Base-by-base conservation (phyloP, 2,329 filamentous ascomycete genomes). In the Pestalotiopsis sp. region DNA sequence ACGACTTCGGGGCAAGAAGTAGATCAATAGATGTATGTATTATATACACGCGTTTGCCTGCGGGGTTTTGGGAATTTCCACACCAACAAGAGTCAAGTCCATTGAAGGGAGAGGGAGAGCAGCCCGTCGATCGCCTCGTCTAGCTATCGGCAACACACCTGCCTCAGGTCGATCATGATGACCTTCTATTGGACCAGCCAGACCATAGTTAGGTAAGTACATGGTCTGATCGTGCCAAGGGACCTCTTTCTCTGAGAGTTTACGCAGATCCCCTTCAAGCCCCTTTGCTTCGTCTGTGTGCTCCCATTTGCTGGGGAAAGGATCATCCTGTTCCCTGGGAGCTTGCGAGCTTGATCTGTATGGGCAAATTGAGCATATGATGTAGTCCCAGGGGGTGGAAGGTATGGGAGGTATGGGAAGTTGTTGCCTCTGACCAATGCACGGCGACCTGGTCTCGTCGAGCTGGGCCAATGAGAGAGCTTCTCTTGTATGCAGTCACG, bases 401-500 rank as follows among this genome's bases (percentile, higher is more conserved):
- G 20, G 41, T 49, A 14, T 49, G 41, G 6, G 31, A 36, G 31
- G 31, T 36, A 36, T 52, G 20, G 14, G 14, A 52, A 11, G 57
- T 20, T 36, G 59, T 39, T 62, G 59, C 59, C 59, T 62, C 59
- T n/a, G 31, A 36, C 27, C 27, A 59, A 59, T 59, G 57, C 57
- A 27, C 23, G 23, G 23, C 57, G 17, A 36, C 25, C 59, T 36
- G 11, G 59, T 39, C 20, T 62, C 14, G 58, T 36, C 59, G 25
- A 20, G 2, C 25, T 39, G 7, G 45, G n/a, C 59, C 59, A 62
- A 62, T 62, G 25, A 36, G n/a, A 41, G 17, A 13, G 59, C 27
- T 5, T 52, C 14, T 20, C 7, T 20, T 12, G 13, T 36, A 62
- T 62, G 59, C 59, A 38, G 59, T 41, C 59, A 36, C 59, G 59